phyloP scores from a whole-genome alignment of 192 early-diverging fungal genomes.

The Mortierella antarctica region DNA sequence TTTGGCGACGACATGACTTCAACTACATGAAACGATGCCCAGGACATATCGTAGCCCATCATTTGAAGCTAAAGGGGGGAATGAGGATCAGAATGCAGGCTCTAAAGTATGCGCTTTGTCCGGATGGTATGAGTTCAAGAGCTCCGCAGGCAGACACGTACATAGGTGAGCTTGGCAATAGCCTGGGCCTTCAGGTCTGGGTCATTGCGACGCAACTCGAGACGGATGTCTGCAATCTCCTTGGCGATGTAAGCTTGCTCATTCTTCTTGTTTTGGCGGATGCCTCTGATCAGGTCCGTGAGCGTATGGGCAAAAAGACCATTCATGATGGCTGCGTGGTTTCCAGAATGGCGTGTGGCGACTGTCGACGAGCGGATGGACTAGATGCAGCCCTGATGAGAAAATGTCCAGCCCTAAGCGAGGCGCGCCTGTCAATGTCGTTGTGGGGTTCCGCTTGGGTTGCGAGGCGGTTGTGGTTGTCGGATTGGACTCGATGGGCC shows the following conservation, averaged over 20 bases:
- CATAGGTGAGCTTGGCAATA: slow-evolving; percentile 87
- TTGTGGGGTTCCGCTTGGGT: no score
- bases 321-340: slow-evolving; percentile 19
- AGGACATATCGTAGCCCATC: slow-evolving; percentile 97
- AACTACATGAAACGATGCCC: slow-evolving; percentile 96
- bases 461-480: no score
- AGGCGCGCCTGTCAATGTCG: no score
- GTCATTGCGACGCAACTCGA: slow-evolving; percentile 88
- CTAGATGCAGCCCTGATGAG: no score
- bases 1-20: slow-evolving; percentile 96
- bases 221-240: slow-evolving; percentile 90
- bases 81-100: slow-evolving; percentile 7
- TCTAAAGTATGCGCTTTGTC: slow-evolving; percentile 9
- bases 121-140: no score
- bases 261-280: slow-evolving; percentile 90
- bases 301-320: slow-evolving; percentile 83
- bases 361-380: no score
- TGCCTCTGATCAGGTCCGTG: slow-evolving; percentile 95
- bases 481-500: no score
- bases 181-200: slow-evolving; percentile 87
- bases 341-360: no score
- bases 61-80: slow-evolving; percentile 82
- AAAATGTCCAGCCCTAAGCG: no score
- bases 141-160: slow-evolving; percentile 40
- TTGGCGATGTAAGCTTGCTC: slow-evolving; percentile 88